Percentiles rank a stretch among this genome's conserved stretches.
phyloP scores from a whole-genome alignment of 129 eudicot genomes.

The Ambrosia trifida region DNA sequence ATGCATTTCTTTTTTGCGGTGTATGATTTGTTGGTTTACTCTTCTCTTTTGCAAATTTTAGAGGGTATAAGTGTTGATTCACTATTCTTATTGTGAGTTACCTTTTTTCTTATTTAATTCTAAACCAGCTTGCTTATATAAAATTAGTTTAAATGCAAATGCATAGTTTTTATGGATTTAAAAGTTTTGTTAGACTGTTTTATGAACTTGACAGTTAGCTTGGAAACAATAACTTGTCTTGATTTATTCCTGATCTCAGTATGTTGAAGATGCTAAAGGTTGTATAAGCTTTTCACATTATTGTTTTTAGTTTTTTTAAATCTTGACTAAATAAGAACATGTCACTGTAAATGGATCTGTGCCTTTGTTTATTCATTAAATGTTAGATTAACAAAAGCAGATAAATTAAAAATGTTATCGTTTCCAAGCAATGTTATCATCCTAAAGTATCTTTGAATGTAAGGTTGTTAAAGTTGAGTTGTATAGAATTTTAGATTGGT shows the following conservation, averaged over 20 bases:
- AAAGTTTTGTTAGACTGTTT: slow-evolving; percentile 23
- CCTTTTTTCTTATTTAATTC: slow-evolving; percentile 16
- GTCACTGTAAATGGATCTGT: background rate
- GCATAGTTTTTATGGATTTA: background rate
- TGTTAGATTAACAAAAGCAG: background rate
- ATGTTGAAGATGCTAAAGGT: slow-evolving; percentile 48
- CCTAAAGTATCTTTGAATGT: slow-evolving; percentile 6
- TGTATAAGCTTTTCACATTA: slow-evolving; percentile 43
- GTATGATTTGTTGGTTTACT: slow-evolving; percentile 25
- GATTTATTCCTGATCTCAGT: slow-evolving; percentile 64
- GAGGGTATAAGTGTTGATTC: slow-evolving; percentile 13
- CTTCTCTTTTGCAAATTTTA: background rate
- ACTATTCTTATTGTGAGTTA: too few species aligned
- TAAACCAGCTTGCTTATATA: background rate
- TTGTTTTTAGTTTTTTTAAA: background rate
- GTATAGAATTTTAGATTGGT: too few species aligned
- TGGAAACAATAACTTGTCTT: slow-evolving; percentile 62
- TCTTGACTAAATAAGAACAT: slow-evolving; percentile 1
- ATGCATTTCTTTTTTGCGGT: background rate
- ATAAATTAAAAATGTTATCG: background rate
- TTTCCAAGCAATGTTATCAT: background rate
- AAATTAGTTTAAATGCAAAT: background rate
- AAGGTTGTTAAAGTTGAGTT: background rate
- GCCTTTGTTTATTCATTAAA: background rate
- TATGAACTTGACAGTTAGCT: slow-evolving; percentile 55